Evolutionary conservation across 2,329 filamentous ascomycete species (phyloP), one percentile per base, ranked within the genome.

Genomic region (Sporothrix sp.): DNA sequence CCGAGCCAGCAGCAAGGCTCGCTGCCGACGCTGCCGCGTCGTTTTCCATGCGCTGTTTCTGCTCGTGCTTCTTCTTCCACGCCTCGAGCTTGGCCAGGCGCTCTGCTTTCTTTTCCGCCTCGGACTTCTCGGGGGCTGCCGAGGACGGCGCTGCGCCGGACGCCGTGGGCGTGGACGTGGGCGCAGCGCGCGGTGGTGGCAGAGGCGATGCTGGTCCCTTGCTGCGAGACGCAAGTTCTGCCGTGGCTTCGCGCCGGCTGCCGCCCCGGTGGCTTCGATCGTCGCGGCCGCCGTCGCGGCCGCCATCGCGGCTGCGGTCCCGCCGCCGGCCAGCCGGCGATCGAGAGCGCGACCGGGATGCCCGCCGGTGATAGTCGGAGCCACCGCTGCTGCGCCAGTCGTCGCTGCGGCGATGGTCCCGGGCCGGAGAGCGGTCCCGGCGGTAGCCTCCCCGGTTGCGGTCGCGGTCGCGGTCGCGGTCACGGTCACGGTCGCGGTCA

Each of bases 31-130:
- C 69, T 16, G 81, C 73, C 23, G 81, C 78, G 14, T 33, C 39
- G 65, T 68, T 82, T 62, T 85, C 79, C 63, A 87, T 87, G 56
- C 77, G 78, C 59, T 84, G 83, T 58, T 84, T 83, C 62, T 82
- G 81, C 57, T 87, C 85, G 63, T 88, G 84, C 68, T 90, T 91
- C 67, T 88, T 85, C 69, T 95, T 95, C 90, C 89, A 95, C 52
- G 87, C 86, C 64, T 91, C 87, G 25, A 95, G 69, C 63, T 87
- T 90, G 25, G 87, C 87, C 38, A 89, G 73, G 56, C 86, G 75
- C 65, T 91, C 86, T 45, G 84, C 85, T 65, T 90, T 87, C 62
- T 85, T 88, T 45, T 88, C 82, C 54, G 80, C 78, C 60, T 88
- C 85, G 27, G 78, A 73, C 60, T 81, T 81, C 16, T 68, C 67